These are phyloP conservation scores for Melastoma candidum DNA, from an alignment of 441 rosid genomes.

Conservation along the genomic window DNA sequence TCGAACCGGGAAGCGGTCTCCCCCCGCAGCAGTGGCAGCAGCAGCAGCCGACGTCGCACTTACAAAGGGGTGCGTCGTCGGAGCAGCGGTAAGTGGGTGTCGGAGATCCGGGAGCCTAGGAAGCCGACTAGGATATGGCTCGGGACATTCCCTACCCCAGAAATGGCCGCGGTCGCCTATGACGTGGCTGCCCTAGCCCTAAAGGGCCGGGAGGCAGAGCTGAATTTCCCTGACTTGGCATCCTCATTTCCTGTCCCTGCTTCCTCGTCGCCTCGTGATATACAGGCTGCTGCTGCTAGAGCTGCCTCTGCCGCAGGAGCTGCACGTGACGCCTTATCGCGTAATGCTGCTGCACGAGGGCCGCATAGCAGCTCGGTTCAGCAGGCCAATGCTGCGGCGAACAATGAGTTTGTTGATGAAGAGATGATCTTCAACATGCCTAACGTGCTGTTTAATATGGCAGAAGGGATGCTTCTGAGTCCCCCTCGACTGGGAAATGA, in stretches of 20 bases:
- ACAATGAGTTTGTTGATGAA: constrained; percentile 5
- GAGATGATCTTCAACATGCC: constrained; percentile 10
- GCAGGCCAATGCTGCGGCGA: neutral
- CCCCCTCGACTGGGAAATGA: constrained; percentile 5
- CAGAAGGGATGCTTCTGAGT: constrained; percentile 9
- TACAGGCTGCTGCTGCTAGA: constrained; percentile 7
- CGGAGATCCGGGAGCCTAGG: constrained; percentile 9
- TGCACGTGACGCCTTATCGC: neutral
- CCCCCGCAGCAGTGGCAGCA: too few relatives aligned
- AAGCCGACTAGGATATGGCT: constrained; percentile 11
- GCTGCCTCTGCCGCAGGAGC: constrained; percentile 1
- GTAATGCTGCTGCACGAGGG: neutral
- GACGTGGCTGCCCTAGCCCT: constrained; percentile 7
- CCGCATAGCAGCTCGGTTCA: neutral
- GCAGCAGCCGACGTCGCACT: neutral
- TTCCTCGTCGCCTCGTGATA: neutral
- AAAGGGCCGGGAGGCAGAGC: constrained; percentile 8
- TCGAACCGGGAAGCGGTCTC: too few relatives aligned
- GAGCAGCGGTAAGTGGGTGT: constrained; percentile 9
- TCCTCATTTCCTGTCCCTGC: constrained; percentile 1
- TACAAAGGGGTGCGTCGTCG: constrained; percentile 6
- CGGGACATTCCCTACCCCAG: constrained; percentile 7
- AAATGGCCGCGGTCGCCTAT: constrained; percentile 3
- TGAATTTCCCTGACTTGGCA: constrained; percentile 2
- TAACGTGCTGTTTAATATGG: constrained; percentile 8